These are phyloP conservation scores for Nothophaeocryptopus gaeumannii DNA, from an alignment of 2,329 filamentous ascomycete genomes.

Conservation along the genomic window DNA sequence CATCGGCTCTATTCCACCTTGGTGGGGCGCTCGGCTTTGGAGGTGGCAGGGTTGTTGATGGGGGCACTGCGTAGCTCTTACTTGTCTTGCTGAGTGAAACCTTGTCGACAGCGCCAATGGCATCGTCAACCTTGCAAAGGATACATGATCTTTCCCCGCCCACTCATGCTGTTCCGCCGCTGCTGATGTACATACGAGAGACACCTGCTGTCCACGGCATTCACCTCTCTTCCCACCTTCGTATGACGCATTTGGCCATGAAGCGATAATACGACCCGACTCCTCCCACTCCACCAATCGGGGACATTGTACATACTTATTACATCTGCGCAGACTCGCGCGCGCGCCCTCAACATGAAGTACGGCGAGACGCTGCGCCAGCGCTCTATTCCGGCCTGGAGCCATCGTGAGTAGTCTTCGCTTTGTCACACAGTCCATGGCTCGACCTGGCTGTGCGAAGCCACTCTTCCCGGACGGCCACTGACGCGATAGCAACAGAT, in stretches of 20 bases:
- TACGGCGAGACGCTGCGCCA: conserved; percentile 71
- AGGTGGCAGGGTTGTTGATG: too few relatives aligned
- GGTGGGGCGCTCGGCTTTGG: too few relatives aligned
- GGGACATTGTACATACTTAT: background rate
- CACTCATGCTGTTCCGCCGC: too few relatives aligned
- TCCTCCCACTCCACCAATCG: background rate
- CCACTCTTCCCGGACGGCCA: conserved; percentile 6
- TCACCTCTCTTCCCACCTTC: background rate
- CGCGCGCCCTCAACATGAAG: conserved; percentile 56
- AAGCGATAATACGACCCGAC: conserved; percentile 3
- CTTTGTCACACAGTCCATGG: conserved; percentile 1
- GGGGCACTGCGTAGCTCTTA: too few relatives aligned
- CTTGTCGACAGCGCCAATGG: too few relatives aligned
- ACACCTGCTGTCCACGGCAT: too few relatives aligned
- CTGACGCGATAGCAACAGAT: conserved; percentile 48
- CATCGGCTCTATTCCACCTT: too few relatives aligned
- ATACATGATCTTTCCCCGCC: too few relatives aligned
- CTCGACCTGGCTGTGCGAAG: conserved; percentile 6
- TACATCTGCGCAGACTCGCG: background rate
- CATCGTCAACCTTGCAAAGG: too few relatives aligned
- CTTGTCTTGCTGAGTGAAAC: too few relatives aligned
- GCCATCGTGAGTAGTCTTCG: conserved; percentile 56
- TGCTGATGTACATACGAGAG: too few relatives aligned
- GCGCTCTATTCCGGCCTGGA: conserved; percentile 80
- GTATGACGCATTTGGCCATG: conserved; percentile 7